These are phyloP conservation scores for Leptographium wingfieldii DNA, from an alignment of 2,329 filamentous ascomycete species.

Conservation along the genomic window DNA sequence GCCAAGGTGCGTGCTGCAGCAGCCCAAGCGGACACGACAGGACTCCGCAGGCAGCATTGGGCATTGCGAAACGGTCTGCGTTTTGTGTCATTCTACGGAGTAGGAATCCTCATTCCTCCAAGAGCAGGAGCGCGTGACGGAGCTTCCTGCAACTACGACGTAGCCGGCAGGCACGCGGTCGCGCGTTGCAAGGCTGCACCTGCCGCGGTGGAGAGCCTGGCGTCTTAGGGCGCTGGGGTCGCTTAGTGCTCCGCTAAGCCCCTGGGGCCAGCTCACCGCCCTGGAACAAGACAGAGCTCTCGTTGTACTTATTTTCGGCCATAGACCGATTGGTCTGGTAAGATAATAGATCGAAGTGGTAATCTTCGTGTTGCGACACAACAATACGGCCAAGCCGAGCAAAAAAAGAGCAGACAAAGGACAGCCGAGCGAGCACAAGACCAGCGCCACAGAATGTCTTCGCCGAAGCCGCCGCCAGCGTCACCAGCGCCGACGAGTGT, in stretches of 20 bases:
- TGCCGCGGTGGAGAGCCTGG: background rate
- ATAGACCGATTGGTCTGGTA: background rate
- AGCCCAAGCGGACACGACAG: background rate
- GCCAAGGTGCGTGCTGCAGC: no score
- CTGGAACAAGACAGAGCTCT: background rate
- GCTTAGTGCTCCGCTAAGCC: background rate
- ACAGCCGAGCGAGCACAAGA: background rate
- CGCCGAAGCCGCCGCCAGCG: background rate
- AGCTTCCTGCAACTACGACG: no score
- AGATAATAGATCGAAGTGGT: background rate
- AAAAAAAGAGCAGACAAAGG: background rate
- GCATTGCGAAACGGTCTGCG: no score
- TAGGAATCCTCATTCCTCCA: no score
- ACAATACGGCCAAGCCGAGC: background rate
- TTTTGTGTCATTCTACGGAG: no score
- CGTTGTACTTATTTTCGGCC: no score
- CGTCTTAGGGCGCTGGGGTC: no score
- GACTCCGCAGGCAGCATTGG: background rate
- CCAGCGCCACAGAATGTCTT: background rate
- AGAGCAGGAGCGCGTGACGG: no score
- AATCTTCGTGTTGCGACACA: background rate
- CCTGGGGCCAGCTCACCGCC: background rate
- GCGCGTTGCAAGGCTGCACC: background rate
- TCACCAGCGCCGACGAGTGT: slow-evolving; percentile 22
- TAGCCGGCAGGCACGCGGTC: background rate